Conservation (phyloP, 2,329 filamentous ascomycete species). For the Sporothrix phasma region DNA sequence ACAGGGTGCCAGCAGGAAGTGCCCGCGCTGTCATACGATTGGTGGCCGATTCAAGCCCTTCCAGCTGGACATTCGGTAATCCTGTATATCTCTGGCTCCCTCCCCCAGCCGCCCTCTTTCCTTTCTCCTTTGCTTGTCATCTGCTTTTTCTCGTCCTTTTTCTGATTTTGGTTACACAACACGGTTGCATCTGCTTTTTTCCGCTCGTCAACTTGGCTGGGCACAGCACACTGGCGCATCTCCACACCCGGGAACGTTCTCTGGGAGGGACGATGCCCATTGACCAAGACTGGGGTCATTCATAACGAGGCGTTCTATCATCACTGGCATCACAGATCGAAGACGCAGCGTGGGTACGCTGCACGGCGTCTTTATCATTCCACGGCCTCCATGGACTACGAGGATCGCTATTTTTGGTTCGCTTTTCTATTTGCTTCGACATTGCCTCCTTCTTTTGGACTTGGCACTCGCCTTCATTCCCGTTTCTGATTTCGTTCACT, state of each 20-base stretch:
- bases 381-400: neutral
- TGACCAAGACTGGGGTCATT: neutral
- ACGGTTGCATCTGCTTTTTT: neutral
- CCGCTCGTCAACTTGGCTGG: neutral
- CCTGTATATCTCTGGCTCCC: neutral
- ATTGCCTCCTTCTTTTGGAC: neutral
- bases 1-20: constrained; percentile 65
- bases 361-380: neutral
- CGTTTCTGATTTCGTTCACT: neutral
- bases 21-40: constrained; percentile 68
- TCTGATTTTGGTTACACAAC: neutral
- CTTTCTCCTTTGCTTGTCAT: neutral
- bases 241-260: neutral
- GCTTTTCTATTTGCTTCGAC: neutral
- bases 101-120: neutral
- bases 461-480: neutral
- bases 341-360: neutral
- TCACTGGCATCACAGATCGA: neutral
- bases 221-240: constrained; percentile 2
- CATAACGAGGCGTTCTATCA: constrained; percentile 7
- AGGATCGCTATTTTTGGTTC: neutral
- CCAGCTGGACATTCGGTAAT: constrained; percentile 66
- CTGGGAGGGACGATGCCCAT: neutral
- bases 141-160: neutral
- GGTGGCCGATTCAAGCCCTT: constrained; percentile 77